Evolutionary conservation across 345 rosid species (phyloP).

Genomic region (Passiflora organensis): DNA sequence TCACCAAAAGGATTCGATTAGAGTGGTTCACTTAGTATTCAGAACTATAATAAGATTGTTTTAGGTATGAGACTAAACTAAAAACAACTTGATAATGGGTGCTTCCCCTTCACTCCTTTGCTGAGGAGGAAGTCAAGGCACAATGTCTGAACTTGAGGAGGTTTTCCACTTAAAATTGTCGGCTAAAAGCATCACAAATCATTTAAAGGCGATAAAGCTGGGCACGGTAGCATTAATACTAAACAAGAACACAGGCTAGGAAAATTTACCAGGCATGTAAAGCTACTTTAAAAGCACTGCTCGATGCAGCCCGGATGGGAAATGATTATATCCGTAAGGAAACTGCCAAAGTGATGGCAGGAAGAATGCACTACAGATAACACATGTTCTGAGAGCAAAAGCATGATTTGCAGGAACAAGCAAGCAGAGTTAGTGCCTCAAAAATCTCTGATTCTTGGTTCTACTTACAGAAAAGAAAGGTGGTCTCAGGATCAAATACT

Average conservation of each 20-base stretch:
- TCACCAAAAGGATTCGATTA: no score
- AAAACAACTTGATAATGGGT: no score
- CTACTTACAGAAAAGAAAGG: no score
- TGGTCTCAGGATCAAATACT: no score
- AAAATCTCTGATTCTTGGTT: no score
- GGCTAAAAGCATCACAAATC: slow-evolving; percentile 37
- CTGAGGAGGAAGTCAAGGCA: background rate
- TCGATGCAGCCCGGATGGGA: background rate
- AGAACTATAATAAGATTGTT: no score
- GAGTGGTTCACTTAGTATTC: no score
- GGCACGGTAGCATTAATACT: background rate
- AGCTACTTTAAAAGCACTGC: slow-evolving; percentile 25
- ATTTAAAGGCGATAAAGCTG: slow-evolving; percentile 19
- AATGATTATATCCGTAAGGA: slow-evolving; percentile 6
- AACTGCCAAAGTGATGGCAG: background rate
- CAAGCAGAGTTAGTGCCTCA: no score
- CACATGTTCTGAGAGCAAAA: background rate
- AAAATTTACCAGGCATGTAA: slow-evolving; percentile 27
- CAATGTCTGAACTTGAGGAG: slow-evolving; percentile 8
- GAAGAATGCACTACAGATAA: background rate
- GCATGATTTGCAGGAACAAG: background rate
- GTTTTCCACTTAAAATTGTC: slow-evolving; percentile 39
- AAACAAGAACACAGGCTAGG: background rate
- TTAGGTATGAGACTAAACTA: no score
- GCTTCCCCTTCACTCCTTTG: no score